Evolutionary conservation across 164 flowering plant genomes (phyloP).

Genomic region (Piper betle): DNA sequence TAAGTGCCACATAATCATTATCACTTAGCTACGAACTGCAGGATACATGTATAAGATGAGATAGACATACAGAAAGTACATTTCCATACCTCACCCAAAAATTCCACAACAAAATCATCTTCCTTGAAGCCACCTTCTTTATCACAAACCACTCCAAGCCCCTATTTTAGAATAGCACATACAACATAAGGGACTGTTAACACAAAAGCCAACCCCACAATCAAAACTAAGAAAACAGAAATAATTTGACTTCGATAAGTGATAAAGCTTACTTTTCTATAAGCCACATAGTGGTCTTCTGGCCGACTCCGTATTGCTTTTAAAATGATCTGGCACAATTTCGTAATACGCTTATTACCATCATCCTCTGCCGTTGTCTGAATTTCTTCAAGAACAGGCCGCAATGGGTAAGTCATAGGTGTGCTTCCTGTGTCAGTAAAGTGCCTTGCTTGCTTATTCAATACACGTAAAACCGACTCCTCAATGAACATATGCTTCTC

Average conservation of each 20-base stretch:
- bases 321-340: constrained; percentile 52
- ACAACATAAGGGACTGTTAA: background rate
- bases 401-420: constrained; percentile 68
- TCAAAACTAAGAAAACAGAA: background rate
- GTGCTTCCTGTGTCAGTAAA: constrained; percentile 82
- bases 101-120: constrained; percentile 99
- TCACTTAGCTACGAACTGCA: background rate
- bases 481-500: constrained; percentile 87
- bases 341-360: constrained; percentile 30
- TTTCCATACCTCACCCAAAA: constrained; percentile 80
- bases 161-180: constrained; percentile 26
- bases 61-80: background rate
- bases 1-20: background rate
- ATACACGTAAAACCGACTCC: constrained; percentile 56
- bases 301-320: constrained; percentile 69
- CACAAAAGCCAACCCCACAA: background rate
- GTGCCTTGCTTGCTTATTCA: constrained; percentile 67
- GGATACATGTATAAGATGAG: background rate
- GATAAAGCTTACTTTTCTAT: constrained; percentile 63
- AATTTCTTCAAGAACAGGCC: constrained; percentile 79
- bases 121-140: constrained; percentile 72
- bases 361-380: constrained; percentile 37
- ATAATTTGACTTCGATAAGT: background rate
- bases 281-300: constrained; percentile 92
- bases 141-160: constrained; percentile 98